Evolutionary conservation across 1,284 basidiomycete species (phyloP), one percentile per base, ranked within the genome.

Genomic region (Cerrena zonata): DNA sequence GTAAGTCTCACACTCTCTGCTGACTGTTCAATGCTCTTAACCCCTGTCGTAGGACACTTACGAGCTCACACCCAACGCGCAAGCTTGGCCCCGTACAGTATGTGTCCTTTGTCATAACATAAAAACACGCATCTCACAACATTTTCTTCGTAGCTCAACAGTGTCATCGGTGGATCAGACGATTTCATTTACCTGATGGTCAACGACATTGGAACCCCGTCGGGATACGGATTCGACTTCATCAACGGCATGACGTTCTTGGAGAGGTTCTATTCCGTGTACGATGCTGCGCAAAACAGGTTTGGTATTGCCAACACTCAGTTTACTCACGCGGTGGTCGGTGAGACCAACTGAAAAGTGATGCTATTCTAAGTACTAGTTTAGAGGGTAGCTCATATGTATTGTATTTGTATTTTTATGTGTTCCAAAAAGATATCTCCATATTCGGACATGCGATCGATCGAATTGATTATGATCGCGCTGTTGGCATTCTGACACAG

Each of bases 21-120:
- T 7, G 11, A 23, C 11, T 10, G 24, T 7, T 43, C 5, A 27
- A 45, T 45, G 18, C 25, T 26, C 44, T 26, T 25, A 4, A 15
- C 25, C 24, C 12, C 13, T 21, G 21, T 7, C 41, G 21, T 24
- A 42, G 41, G 11, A 36, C 3, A 52, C 43, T 3, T 74, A 70
- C 54, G 71, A 75, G 60, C 62, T 80, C 47, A 77, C 74, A 3
- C 61, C 76, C 2, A 76, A 80, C 51, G 78, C 77, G 2, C 79
- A 80, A 66, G 70, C 78, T 54, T 81, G 74, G 74, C 48, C 48
- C 12, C 40, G 48, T 15, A 25, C 48, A 18, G 48, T 49, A 37
- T 11, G 48, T 48, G 5, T 23, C 13, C 12, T 15, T 21, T 24
- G 12, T 40, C 7, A 5, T 15, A 12, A 25, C 15, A 11, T 37